phyloP scores from a whole-genome alignment of 2,329 filamentous ascomycete genomes.

The Aureobasidium sp. region DNA sequence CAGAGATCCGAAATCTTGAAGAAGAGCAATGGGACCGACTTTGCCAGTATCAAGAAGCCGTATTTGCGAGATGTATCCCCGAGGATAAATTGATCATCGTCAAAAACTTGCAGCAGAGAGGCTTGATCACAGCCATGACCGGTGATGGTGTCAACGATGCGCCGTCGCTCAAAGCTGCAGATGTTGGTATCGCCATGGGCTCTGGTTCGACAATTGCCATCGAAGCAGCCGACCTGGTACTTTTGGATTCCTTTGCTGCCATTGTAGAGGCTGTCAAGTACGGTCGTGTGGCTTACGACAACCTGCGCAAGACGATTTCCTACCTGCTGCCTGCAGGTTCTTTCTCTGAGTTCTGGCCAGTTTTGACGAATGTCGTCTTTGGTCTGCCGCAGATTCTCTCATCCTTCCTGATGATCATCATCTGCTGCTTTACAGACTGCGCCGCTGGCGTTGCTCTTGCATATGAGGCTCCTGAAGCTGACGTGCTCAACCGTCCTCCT shows the following conservation, averaged over 20 bases:
- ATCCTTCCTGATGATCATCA: constrained; percentile 58
- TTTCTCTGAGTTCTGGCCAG: constrained; percentile 70
- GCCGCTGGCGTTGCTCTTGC: constrained; percentile 63
- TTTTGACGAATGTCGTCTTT: constrained; percentile 63
- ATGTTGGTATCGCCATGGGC: constrained; percentile 51
- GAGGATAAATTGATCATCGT: constrained; percentile 75
- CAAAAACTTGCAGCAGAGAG: constrained; percentile 57
- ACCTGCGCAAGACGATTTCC: constrained; percentile 65
- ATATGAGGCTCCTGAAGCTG: constrained; percentile 68
- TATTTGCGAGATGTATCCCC: constrained; percentile 67
- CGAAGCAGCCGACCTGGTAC: constrained; percentile 53
- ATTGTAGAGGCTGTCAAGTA: constrained; percentile 65
- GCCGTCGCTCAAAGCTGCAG: constrained; percentile 49
- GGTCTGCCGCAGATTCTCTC: constrained; percentile 65
- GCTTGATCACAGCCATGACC: constrained; percentile 48
- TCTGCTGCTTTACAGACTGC: constrained; percentile 65
- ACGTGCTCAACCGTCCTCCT: constrained; percentile 61
- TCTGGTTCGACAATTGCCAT: constrained; percentile 53
- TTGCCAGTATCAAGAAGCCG: constrained; percentile 58
- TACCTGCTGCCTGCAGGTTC: constrained; percentile 64
- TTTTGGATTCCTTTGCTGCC: constrained; percentile 61
- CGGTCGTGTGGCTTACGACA: constrained; percentile 69
- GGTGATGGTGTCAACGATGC: constrained; percentile 43
- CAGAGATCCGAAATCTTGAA: constrained; percentile 57
- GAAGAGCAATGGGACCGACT: constrained; percentile 62